Evolutionary conservation across 1,284 basidiomycete species (phyloP), one percentile per base, ranked within the genome.

Genomic region (Rhizoctonia solani): DNA sequence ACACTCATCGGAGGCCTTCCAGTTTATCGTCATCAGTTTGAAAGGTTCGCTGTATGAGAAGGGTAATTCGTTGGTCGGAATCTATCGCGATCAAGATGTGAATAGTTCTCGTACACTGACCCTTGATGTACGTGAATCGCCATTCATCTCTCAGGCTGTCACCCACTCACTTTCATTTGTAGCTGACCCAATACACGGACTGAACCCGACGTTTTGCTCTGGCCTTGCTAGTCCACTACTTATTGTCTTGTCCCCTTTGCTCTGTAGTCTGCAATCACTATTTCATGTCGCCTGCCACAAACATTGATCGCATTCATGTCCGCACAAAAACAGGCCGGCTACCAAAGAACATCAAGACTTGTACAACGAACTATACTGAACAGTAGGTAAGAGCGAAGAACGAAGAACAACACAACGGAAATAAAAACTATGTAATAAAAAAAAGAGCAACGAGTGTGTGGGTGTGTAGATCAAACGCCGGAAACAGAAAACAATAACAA

Each of bases 11-110:
- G 84, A 87, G 46, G 77, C 80, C 3, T 95, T 98, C 82, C 95
- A 98, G 76, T 98, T 98, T 77, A 88, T 99, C 70, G 96, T 98
- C 70, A 99, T 99, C 79, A 95, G 93, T 75, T 81, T 98, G 75
- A 98, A 96, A 75, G 88, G 90, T 16, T 89, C 90, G 0, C 77
- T 95, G 66, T 98, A 97, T 75, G 95, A 98, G 76, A 86, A 89
- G 25, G 93, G 94, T 25, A 86, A 94, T 74, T 93, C 93, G 1
- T 81, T 98, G 47, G 93, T 98, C 44, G 95, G 95, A 5, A 94
- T 98, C 52, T 95, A 94, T 76, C 85, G 95, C 21, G 93, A 98
- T 75, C 94, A 97, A 74, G 93, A 94, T 14, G 85, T 92, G 71
- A 96, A 97, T 74, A 94, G 92, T 73, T 95, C 93, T 21, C 83